Evolutionary conservation across 2,329 filamentous ascomycete species (phyloP).

Genomic region (Trichoderma aggressivum): DNA sequence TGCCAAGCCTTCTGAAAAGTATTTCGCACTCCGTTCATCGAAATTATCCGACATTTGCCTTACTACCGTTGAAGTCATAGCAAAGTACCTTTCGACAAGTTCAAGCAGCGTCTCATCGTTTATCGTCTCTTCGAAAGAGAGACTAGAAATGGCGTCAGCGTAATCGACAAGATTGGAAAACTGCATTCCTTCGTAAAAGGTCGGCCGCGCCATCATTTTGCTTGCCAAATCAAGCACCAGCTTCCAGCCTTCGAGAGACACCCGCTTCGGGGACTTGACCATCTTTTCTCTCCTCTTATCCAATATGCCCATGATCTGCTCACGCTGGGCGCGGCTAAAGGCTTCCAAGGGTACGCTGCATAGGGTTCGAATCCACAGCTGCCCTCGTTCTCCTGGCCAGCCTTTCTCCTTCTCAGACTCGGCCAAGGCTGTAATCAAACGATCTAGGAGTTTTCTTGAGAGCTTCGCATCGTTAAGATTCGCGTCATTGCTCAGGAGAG

Average conservation of each 20-base stretch:
- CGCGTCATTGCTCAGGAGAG: slow-evolving; percentile 37
- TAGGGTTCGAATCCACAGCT: slow-evolving; percentile 33
- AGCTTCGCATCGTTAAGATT: slow-evolving; percentile 37
- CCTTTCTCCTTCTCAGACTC: slow-evolving; percentile 30
- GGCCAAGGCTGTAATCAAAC: slow-evolving; percentile 30
- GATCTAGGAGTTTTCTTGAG: slow-evolving; percentile 31
- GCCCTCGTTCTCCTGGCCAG: slow-evolving; percentile 31
- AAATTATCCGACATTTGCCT: slow-evolving; percentile 45
- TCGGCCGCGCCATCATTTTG: slow-evolving; percentile 50
- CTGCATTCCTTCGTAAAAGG: slow-evolving; percentile 47
- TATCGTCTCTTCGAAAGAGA: slow-evolving; percentile 26
- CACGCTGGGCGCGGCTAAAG: slow-evolving; percentile 42
- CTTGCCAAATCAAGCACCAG: slow-evolving; percentile 43
- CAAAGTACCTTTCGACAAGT: slow-evolving; percentile 33
- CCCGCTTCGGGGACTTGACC: slow-evolving; percentile 26
- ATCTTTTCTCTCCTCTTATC: slow-evolving; percentile 27
- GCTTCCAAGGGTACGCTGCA: slow-evolving; percentile 37
- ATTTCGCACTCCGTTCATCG: slow-evolving; percentile 42
- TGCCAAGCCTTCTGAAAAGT: slow-evolving; percentile 32
- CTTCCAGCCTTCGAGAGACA: slow-evolving; percentile 33
- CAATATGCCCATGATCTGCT: slow-evolving; percentile 40
- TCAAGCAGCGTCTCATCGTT: slow-evolving; percentile 31
- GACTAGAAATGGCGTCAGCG: slow-evolving; percentile 32
- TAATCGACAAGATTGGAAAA: slow-evolving; percentile 38
- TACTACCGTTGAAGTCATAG: slow-evolving; percentile 33